phyloP scores from a whole-genome alignment of 176 grass and related monocot species.

The Cenchrus purpureus region DNA sequence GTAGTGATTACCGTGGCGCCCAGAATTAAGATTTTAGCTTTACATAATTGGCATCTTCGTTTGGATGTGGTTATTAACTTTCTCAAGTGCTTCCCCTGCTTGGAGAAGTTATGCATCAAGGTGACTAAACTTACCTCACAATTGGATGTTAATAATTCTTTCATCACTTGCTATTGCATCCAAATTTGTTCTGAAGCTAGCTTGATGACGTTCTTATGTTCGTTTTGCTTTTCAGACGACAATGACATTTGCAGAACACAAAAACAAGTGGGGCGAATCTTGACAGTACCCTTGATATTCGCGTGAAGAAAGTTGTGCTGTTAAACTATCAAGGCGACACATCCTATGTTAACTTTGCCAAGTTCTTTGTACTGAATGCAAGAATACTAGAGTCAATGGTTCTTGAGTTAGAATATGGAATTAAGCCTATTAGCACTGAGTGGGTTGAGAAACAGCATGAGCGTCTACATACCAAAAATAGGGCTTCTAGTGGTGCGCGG shows the following conservation, averaged over 20 bases:
- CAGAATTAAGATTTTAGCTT: too few species aligned
- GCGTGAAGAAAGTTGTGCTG: neutral
- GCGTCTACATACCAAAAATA: neutral
- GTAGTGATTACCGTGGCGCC: too few species aligned
- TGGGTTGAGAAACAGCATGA: neutral
- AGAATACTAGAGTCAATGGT: neutral
- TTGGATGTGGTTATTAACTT: neutral
- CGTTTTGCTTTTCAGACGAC: neutral
- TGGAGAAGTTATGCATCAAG: neutral
- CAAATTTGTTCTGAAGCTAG: neutral
- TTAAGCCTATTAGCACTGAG: neutral
- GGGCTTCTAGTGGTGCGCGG: neutral
- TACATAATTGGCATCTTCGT: neutral
- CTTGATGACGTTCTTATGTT: neutral
- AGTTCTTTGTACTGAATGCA: neutral
- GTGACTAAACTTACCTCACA: neutral
- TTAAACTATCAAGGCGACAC: neutral
- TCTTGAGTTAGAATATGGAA: neutral
- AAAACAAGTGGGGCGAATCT: neutral
- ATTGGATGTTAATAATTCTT: neutral
- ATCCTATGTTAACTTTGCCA: neutral
- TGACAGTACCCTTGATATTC: neutral
- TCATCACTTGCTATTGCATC: neutral
- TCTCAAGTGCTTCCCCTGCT: neutral
- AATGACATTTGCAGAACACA: neutral